Percentiles rank a stretch among this genome's conserved stretches.
These are phyloP conservation scores for Arthrobotrys pseudoclavata DNA, from an alignment of 2,329 filamentous ascomycete species.

Conservation along the genomic window DNA sequence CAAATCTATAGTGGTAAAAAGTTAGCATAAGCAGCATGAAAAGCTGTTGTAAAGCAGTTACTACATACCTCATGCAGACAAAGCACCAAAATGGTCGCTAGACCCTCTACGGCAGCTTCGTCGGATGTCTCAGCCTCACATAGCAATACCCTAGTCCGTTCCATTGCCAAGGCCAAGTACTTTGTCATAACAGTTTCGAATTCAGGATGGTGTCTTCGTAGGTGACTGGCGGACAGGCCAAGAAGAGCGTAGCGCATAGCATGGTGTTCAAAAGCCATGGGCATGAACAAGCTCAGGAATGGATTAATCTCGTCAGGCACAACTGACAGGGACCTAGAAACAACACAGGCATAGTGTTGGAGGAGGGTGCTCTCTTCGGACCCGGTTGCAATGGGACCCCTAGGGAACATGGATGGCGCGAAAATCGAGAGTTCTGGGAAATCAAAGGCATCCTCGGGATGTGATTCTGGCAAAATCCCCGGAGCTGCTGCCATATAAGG, in stretches of 20 bases:
- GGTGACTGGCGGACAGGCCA: slow-evolving; percentile 56
- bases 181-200: slow-evolving; percentile 59
- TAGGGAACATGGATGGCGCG: slow-evolving; percentile 55
- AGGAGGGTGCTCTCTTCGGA: slow-evolving; percentile 57
- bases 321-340: slow-evolving; percentile 59
- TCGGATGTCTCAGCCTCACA: slow-evolving; percentile 55
- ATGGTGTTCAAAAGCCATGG: slow-evolving; percentile 59
- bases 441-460: slow-evolving; percentile 39
- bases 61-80: slow-evolving; percentile 60
- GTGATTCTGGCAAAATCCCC: slow-evolving; percentile 38
- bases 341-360: slow-evolving; percentile 61
- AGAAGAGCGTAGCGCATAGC: slow-evolving; percentile 60
- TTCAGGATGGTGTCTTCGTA: slow-evolving; percentile 58
- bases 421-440: slow-evolving; percentile 56
- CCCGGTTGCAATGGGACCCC: slow-evolving; percentile 24
- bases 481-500: slow-evolving; percentile 43
- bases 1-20: slow-evolving; percentile 51
- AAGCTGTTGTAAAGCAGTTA: background rate
- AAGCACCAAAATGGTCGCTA: slow-evolving; percentile 60
- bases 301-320: slow-evolving; percentile 61
- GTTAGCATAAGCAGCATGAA: slow-evolving; percentile 16
- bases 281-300: slow-evolving; percentile 60
- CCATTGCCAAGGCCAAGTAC: slow-evolving; percentile 57
- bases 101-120: slow-evolving; percentile 59
- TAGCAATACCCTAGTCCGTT: slow-evolving; percentile 59